A percentile compares a stretch with the other conserved stretches of the same genome.
Conservation (phyloP, 805 yeast genomes). For the Blastobotrys terrestris region DNA sequence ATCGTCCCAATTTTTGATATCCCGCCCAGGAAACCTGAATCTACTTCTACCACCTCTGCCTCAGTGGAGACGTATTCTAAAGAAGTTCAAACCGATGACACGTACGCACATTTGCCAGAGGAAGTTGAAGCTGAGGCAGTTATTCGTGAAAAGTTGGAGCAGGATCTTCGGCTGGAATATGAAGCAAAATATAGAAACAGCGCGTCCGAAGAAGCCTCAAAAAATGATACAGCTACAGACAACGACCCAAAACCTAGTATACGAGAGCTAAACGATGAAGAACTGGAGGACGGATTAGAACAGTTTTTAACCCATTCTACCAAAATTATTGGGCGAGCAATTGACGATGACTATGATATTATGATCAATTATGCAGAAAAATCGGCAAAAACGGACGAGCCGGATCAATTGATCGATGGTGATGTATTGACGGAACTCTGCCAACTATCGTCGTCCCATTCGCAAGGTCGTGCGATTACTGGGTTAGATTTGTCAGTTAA, state of each 20-base stretch:
- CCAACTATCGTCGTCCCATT: slow-evolving; percentile 18
- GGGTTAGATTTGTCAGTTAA: slow-evolving; percentile 33
- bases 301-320: slow-evolving; percentile 26
- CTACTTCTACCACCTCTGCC: not conserved
- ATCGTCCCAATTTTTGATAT: slow-evolving; percentile 6
- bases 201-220: not conserved
- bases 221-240: not conserved
- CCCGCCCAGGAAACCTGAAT: not conserved
- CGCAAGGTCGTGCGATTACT: slow-evolving; percentile 27
- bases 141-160: not conserved
- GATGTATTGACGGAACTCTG: not conserved
- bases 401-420: slow-evolving; percentile 9
- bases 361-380: slow-evolving; percentile 24
- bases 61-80: slow-evolving; percentile 22
- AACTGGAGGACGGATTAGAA: slow-evolving; percentile 6
- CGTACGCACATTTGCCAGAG: not conserved
- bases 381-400: slow-evolving; percentile 6
- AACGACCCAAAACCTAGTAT: not conserved
- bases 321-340: slow-evolving; percentile 29
- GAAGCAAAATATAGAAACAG: slow-evolving; percentile 4
- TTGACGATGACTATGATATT: slow-evolving; percentile 28
- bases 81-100: slow-evolving; percentile 24
- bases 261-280: not conserved
- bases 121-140: slow-evolving; percentile 6
- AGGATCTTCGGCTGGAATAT: not conserved